Evolutionary conservation across 768 basidiomycete species (phyloP), one percentile per base, ranked within the genome.

Genomic region (Tricholoma flavovirens): DNA sequence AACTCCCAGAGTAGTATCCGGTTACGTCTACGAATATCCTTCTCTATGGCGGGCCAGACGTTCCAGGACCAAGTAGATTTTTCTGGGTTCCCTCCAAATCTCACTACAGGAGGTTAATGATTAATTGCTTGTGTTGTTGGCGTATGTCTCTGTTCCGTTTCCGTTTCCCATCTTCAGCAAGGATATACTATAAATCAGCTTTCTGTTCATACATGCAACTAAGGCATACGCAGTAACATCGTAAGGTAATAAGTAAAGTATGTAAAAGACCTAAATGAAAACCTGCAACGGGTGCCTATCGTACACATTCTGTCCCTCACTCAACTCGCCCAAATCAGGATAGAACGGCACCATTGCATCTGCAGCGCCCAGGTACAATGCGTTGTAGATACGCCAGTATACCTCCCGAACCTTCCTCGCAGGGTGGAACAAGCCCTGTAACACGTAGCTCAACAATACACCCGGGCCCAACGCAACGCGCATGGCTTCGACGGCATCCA

Each of bases 401-500:
- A 96, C 93, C 77, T 99, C 97, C 55, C 97, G 83, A 21, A 99
- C 97, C 70, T 96, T 95, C 57, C 97, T 78, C 3, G 97, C 94
- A 0, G 97, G 97, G 65, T 99, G 97, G 83, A 94, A 98, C 53
- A 99, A 74, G 3, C 97, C 97, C 68, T 97, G 95, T 5, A 98
- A 76, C 38, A 92, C 86, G 68, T 98, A 98, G 68, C 88, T 90
- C 56, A 98, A 76, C 49, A 99, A 75, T 6, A 97, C 82, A 33
- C 97, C 96, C 0, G 96, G 93, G 1, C 97, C 97, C 40, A 98
- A 77, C 7, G 94, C 93, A 40, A 98, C 90, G 21, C 95, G 82
- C 94, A 98, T 98, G 1, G 92, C 91, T 72, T 98, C 97, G 64
- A 99, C 81, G 0, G 97, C 97, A 49, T 98, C 97, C 92, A 98